phyloP scores from a whole-genome alignment of 2,329 filamentous ascomycete species.

The Gnomoniopsis smithogilvyi region DNA sequence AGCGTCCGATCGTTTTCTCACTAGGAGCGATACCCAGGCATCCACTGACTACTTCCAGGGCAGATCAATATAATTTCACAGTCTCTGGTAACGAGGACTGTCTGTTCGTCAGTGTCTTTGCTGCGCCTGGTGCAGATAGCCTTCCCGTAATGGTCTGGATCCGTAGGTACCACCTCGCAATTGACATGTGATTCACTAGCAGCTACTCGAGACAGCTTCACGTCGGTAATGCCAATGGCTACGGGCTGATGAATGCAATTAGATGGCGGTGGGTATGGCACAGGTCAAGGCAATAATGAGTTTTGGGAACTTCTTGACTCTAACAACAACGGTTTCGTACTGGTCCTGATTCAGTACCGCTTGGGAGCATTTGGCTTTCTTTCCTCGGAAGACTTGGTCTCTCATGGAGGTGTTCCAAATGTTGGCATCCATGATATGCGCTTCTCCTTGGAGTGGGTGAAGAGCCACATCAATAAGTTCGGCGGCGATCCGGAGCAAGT shows the following conservation, averaged over 20 bases:
- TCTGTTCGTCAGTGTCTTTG: conserved; percentile 8
- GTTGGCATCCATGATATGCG: conserved; percentile 55
- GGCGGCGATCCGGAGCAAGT: conserved; percentile 54
- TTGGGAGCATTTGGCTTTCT: conserved; percentile 62
- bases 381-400: conserved; percentile 50
- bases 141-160: conserved; percentile 14
- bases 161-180: background rate
- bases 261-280: conserved; percentile 12
- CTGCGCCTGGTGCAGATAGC: background rate
- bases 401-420: conserved; percentile 32
- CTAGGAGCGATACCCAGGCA: background rate
- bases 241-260: background rate
- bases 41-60: background rate
- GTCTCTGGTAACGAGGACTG: conserved; percentile 12
- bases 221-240: background rate
- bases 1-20: background rate
- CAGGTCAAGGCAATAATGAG: conserved; percentile 8
- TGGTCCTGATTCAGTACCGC: conserved; percentile 64
- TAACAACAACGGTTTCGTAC: conserved; percentile 41
- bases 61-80: background rate
- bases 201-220: background rate
- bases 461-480: conserved; percentile 51
- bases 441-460: conserved; percentile 59
- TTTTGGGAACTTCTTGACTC: conserved; percentile 4
- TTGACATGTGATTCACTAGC: background rate